Base-by-base conservation (phyloP, 345 rosid species). In the Cardiospermum halicacabum region DNA sequence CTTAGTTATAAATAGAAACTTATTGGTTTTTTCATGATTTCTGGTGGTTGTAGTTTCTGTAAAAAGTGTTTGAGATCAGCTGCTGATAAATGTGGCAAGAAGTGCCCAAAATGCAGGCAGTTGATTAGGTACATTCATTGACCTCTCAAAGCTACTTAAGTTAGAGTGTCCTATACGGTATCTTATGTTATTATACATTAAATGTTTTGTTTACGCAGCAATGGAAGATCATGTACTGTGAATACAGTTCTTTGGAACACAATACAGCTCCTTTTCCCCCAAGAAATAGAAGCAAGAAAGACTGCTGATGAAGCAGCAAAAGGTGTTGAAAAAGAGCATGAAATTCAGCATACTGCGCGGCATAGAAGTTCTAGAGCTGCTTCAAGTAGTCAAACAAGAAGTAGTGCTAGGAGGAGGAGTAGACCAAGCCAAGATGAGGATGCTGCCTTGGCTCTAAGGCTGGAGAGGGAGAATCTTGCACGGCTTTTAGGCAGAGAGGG, bases 231-330 rank as follows among this genome's bases (percentile, higher is more conserved):
- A 68, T 91, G 93, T 76, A 87, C 91, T 0, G 83, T 94, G 26
- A 89, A 91, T 79, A 89, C 99, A 0, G 96, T 94, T 74, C 89
- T 91, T 64, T 94, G 95, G 99, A 94, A 94, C 81, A 94, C 97
- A 31, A 91, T 94, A 51, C 97, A 91, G 78, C 97, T 94, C 69
- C 73, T 91, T 65, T 91, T 94, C 56, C 96, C 99, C 0, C 72
- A 80, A 69, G 99, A 94, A 72, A 82, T 94, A 2, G 96, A 85
- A 74, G 79, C 90, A 59, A 85, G 96, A 66, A 84, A 82, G 77
- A 90, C 86, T 27, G 63, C 81, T 1, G 39, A n/a, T n/a, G 70
- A 60, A 51, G 67, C 69, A 26, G 40, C 21, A 56, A 76, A 62
- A 36, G 56, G 34, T 61, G 45, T 47, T 27, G 75, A 66, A 68